Percentiles rank a stretch among this genome's conserved stretches.
Conservation (phyloP, 2,329 filamentous ascomycete species). For the Epichloe sp. region DNA sequence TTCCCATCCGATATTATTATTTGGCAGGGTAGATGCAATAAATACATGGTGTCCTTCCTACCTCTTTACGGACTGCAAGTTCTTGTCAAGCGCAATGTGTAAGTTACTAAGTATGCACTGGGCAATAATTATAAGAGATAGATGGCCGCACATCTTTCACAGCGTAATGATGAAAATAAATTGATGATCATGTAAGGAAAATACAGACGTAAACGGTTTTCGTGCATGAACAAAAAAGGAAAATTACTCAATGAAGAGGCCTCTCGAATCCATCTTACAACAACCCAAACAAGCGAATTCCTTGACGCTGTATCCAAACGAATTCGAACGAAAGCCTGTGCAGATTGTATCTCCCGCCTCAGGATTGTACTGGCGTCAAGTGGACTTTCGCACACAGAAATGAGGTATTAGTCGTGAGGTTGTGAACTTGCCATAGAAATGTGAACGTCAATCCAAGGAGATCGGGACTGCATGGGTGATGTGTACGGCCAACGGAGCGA, state of each 20-base stretch:
- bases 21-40: no score
- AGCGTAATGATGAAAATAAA: neutral
- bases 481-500: no score
- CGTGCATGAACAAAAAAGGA: neutral
- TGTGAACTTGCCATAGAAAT: neutral
- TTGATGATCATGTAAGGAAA: neutral
- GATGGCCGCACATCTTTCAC: neutral
- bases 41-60: no score
- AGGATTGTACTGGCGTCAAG: neutral
- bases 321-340: neutral
- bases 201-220: neutral
- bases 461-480: neutral
- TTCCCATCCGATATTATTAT: no score
- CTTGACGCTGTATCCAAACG: neutral
- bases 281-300: neutral
- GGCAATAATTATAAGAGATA: neutral
- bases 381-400: no score
- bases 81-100: neutral
- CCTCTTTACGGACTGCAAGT: no score
- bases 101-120: neutral
- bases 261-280: neutral
- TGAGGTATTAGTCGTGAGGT: no score
- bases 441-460: neutral
- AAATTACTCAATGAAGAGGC: neutral
- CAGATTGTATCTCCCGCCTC: neutral